phyloP scores from a whole-genome alignment of 306 rosid genomes.

The Betula pendula region DNA sequence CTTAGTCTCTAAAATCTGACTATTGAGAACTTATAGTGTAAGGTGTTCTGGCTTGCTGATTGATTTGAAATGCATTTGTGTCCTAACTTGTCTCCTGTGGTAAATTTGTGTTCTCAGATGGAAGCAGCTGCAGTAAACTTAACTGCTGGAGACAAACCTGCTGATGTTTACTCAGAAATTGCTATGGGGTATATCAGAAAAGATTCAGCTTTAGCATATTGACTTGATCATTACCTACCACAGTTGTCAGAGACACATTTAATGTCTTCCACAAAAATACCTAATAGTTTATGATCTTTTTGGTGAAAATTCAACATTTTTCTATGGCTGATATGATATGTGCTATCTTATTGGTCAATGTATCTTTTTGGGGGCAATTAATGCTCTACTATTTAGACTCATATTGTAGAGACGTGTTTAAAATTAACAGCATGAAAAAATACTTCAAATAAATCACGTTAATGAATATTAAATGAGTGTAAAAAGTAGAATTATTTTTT shows the following conservation, averaged over 20 bases:
- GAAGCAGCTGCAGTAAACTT: slow-evolving; percentile 94
- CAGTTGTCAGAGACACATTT: not conserved
- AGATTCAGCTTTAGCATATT: slow-evolving; percentile 3
- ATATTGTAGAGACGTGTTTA: too few species aligned
- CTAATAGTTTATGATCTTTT: not conserved
- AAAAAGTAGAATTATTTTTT: too few species aligned
- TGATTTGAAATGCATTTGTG: slow-evolving; percentile 22
- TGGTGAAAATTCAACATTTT: not conserved
- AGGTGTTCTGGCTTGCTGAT: slow-evolving; percentile 4
- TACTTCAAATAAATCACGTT: too few species aligned
- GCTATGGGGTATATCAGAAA: slow-evolving; percentile 65
- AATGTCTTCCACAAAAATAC: not conserved
- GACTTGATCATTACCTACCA: slow-evolving; percentile 5
- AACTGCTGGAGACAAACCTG: slow-evolving; percentile 72
- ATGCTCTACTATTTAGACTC: too few species aligned
- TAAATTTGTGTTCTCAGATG: slow-evolving; percentile 44
- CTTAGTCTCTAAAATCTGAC: not conserved
- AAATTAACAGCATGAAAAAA: too few species aligned
- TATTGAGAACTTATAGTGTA: not conserved
- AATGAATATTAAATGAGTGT: too few species aligned
- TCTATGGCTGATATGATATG: not conserved
- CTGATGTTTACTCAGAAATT: slow-evolving; percentile 88
- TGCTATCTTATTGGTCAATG: too few species aligned
- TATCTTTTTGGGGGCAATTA: too few species aligned
- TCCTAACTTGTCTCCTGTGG: slow-evolving; percentile 28